A percentile compares a stretch with the other conserved stretches of the same genome.
Evolutionary conservation across 2,329 filamentous ascomycete species (phyloP).

Genomic region (Graphilbum ipis-grandicollis): DNA sequence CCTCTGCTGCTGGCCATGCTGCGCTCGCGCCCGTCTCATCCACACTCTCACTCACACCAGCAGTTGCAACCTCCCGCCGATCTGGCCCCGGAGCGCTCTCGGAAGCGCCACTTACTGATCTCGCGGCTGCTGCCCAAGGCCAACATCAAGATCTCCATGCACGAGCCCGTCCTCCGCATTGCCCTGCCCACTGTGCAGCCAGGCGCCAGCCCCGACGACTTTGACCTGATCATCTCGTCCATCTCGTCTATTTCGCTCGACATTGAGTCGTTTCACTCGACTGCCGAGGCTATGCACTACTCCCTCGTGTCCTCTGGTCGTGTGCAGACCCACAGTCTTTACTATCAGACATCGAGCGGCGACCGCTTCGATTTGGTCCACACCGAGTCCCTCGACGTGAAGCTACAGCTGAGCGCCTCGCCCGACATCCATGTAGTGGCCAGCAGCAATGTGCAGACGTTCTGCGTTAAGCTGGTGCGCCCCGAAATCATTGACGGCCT

Average conservation of each 20-base stretch:
- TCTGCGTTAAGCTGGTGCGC: constrained; percentile 75
- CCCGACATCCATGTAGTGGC: constrained; percentile 73
- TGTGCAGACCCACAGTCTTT: constrained; percentile 72
- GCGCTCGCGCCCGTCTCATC: constrained; percentile 31
- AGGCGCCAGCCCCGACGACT: constrained; percentile 54
- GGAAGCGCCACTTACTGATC: constrained; percentile 50
- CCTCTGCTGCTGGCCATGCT: constrained; percentile 68
- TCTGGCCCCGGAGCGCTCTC: constrained; percentile 19
- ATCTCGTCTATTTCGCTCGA: constrained; percentile 89
- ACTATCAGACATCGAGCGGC: constrained; percentile 79
- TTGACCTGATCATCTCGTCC: constrained; percentile 86
- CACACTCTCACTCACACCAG: no score
- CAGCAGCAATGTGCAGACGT: constrained; percentile 67
- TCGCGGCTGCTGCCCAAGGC: constrained; percentile 88
- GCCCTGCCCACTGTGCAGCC: constrained; percentile 63
- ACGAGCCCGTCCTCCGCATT: constrained; percentile 87
- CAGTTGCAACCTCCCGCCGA: no score
- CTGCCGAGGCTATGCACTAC: constrained; percentile 71
- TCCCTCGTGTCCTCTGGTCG: constrained; percentile 67
- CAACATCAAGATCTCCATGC: constrained; percentile 86
- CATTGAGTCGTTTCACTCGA: constrained; percentile 86
- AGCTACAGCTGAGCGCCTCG: constrained; percentile 66
- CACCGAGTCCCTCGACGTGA: constrained; percentile 77
- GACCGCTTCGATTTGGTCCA: constrained; percentile 74
- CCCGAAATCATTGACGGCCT: constrained; percentile 87